Percentiles rank a stretch among this genome's conserved stretches.
phyloP scores from a whole-genome alignment of 192 early-diverging fungal genomes.

The Chytriomyces sp. region DNA sequence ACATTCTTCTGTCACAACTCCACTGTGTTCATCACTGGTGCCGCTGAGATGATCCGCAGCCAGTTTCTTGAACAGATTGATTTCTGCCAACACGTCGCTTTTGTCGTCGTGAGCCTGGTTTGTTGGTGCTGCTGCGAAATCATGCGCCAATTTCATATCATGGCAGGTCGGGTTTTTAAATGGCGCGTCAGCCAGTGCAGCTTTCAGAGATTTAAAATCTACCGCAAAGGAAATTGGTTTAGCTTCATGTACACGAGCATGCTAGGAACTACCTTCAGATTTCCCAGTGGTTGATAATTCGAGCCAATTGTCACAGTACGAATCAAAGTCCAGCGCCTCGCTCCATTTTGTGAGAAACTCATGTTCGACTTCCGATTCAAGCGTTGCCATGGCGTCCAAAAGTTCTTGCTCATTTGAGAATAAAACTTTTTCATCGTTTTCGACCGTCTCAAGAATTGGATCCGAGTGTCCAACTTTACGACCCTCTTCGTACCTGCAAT shows the following conservation, averaged over 20 bases:
- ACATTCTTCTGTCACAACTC: not conserved
- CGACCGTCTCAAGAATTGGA: not conserved
- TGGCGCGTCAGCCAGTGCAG: not conserved
- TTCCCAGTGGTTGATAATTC: slow-evolving; percentile 49
- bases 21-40: not conserved
- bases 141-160: not conserved
- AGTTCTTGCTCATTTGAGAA: slow-evolving; percentile 28
- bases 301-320: slow-evolving; percentile 55
- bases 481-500: slow-evolving; percentile 40
- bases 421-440: not conserved
- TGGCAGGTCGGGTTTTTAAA: not conserved
- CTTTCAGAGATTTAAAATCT: not conserved
- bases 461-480: not conserved
- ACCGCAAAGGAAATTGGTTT: not conserved
- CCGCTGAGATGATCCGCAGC: slow-evolving; percentile 14
- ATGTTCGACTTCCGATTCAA: slow-evolving; percentile 50
- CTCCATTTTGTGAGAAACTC: slow-evolving; percentile 56
- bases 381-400: slow-evolving; percentile 36
- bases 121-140: not conserved
- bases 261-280: slow-evolving; percentile 41
- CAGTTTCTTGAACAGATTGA: slow-evolving; percentile 40
- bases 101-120: not conserved
- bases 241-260: not conserved
- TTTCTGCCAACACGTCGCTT: slow-evolving; percentile 39
- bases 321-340: slow-evolving; percentile 56